Evolutionary conservation across 1,284 basidiomycete genomes (phyloP), one percentile per base, ranked within the genome.

Genomic region (Tilletia indica): DNA sequence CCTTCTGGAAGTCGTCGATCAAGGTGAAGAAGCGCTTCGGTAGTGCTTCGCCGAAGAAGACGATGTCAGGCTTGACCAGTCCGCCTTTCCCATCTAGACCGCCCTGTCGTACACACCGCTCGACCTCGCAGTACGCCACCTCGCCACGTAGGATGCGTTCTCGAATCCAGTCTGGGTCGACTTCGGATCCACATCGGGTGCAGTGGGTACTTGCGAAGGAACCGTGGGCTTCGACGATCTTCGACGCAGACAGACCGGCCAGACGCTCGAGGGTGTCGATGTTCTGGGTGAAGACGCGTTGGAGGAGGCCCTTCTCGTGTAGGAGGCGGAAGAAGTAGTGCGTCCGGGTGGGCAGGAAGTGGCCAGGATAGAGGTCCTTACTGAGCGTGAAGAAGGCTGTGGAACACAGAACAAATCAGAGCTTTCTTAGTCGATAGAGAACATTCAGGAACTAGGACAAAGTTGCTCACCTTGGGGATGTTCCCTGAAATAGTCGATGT

Each of bases 191-290:
- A 71, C 82, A 84, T 9, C 69, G 68, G 11, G 79, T 78, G 66
- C 82, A 84, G 3, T 76, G 73, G 11, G 80, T 74, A 0, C 72
- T 74, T 19, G 82, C 82, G 61, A 84, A 84, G 45, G 91, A 93
- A 0, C 94, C 96, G 81, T 99, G 96, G 0, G 97, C 97, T 85
- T 98, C 96, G 47, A 98, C 88, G 72, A 99, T 90, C 77, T 89
- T 89, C 31, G 89, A 85, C 0, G 85, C 87, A 0, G 92, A 89
- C 0, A 98, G 88, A 6, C 93, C 93, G 0, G 94, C 92, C 0
- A 90, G 88, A 2, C 92, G 88, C 83, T 98, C 96, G 21, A 99
- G 89, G 0, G 93, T 97, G 83, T 98, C 96, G 71, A 97, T 94
- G 74, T 86, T 85, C 51, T 71, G 80, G 12, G 93, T 94, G 79